Evolutionary conservation across 2,329 filamentous ascomycete species (phyloP).

Genomic region (Trichoderma arundinaceum): DNA sequence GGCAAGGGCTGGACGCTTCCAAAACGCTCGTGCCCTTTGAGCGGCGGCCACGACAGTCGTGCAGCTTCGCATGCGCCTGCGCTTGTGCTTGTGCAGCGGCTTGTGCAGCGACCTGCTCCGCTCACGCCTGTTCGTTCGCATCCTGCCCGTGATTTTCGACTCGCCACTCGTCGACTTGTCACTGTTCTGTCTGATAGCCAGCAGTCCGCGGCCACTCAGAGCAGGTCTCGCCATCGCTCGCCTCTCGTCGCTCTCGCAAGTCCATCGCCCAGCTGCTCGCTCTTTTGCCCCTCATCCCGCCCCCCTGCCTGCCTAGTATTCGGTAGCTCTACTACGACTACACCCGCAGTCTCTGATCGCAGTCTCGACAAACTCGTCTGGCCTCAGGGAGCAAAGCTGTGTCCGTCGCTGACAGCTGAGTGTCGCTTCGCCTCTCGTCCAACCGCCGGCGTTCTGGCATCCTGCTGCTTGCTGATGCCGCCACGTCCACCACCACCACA

Average conservation of each 20-base stretch:
- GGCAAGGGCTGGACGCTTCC: conserved; percentile 8
- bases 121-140: neutral
- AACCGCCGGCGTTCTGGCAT: too few species aligned
- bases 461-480: too few species aligned
- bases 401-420: too few species aligned
- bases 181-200: neutral
- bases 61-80: conserved; percentile 41
- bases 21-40: conserved; percentile 46
- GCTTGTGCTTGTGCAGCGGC: conserved; percentile 15
- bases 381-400: neutral
- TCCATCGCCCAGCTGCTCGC: too few species aligned
- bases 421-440: too few species aligned
- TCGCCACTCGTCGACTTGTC: neutral
- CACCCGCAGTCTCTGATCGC: neutral
- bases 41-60: conserved; percentile 56
- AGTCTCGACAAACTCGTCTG: neutral
- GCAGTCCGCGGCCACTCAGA: neutral
- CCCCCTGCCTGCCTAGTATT: too few species aligned
- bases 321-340: conserved; percentile 6
- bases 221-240: too few species aligned
- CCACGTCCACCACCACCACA: too few species aligned
- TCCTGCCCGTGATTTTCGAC: neutral
- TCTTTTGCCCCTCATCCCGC: too few species aligned
- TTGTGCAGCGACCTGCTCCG: conserved; percentile 18
- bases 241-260: too few species aligned